Conservation (phyloP, 441 rosid genomes). For the Theobroma grandiflorum region DNA sequence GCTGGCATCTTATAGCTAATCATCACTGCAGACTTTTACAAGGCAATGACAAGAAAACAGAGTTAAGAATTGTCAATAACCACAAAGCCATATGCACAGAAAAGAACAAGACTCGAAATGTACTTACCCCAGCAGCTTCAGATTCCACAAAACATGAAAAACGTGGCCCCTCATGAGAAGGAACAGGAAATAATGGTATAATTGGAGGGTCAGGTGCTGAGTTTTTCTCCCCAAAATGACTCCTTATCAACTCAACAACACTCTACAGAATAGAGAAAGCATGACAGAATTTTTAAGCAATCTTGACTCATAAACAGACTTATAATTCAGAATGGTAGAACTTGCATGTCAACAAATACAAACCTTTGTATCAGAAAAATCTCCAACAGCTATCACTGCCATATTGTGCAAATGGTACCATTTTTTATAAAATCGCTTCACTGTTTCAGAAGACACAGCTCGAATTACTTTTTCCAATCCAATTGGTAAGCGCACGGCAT, state of each 20-base stretch:
- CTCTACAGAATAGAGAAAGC: slow-evolving; percentile 44
- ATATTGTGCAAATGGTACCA: slow-evolving; percentile 90
- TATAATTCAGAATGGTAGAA: slow-evolving; percentile 19
- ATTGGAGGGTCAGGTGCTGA: slow-evolving; percentile 54
- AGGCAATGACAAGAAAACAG: slow-evolving; percentile 34
- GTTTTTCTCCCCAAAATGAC: slow-evolving; percentile 71
- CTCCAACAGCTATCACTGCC: slow-evolving; percentile 97
- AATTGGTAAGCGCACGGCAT: slow-evolving; percentile 93
- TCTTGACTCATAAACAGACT: slow-evolving; percentile 14
- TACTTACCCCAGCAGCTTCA: slow-evolving; percentile 89
- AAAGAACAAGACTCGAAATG: not conserved
- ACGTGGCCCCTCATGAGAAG: slow-evolving; percentile 81
- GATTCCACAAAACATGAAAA: slow-evolving; percentile 88
- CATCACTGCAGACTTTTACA: slow-evolving; percentile 87
- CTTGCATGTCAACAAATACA: slow-evolving; percentile 23
- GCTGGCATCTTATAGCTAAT: slow-evolving; percentile 90
- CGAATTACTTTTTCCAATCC: slow-evolving; percentile 93
- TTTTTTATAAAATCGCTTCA: slow-evolving; percentile 74
- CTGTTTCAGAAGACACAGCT: slow-evolving; percentile 78
- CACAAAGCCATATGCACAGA: not conserved
- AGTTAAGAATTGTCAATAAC: not conserved
- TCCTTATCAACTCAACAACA: slow-evolving; percentile 86
- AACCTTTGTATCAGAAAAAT: slow-evolving; percentile 89
- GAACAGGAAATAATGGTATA: slow-evolving; percentile 73
- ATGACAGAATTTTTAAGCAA: slow-evolving; percentile 32